Conservation (phyloP, 345 rosid genomes). For the Gossypium mustelinum region DNA sequence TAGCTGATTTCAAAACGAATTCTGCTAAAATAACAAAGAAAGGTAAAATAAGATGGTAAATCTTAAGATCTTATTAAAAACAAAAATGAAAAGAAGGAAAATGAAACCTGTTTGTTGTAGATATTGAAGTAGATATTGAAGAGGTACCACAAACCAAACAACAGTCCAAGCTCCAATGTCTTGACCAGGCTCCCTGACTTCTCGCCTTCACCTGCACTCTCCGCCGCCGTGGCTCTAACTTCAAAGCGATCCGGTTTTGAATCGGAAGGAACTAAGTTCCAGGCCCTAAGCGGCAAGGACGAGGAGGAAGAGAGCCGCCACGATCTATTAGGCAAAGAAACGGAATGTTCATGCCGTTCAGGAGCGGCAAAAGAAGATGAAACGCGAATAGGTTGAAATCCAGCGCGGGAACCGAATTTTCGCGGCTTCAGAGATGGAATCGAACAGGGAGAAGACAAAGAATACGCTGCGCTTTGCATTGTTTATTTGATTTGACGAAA, state of each 20-base stretch:
- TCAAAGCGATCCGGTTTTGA: slow-evolving; percentile 33
- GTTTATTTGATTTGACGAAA: neutral
- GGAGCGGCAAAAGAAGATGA: slow-evolving; percentile 31
- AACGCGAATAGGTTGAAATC: slow-evolving; percentile 35
- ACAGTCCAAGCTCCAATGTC: slow-evolving; percentile 62
- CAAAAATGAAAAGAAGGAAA: neutral
- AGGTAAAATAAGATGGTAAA: neutral
- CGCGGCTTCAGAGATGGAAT: slow-evolving; percentile 35
- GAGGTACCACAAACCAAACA: slow-evolving; percentile 84
- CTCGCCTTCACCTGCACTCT: slow-evolving; percentile 50
- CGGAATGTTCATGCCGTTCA: slow-evolving; percentile 27
- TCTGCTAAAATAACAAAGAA: neutral
- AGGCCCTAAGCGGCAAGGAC: slow-evolving; percentile 43
- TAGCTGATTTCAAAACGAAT: neutral
- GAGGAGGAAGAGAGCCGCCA: slow-evolving; percentile 44
- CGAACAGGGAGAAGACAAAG: slow-evolving; percentile 31
- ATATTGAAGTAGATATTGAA: slow-evolving; percentile 99
- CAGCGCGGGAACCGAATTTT: slow-evolving; percentile 7
- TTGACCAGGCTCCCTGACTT: slow-evolving; percentile 32
- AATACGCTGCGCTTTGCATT: slow-evolving; percentile 73
- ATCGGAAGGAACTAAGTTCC: slow-evolving; percentile 51
- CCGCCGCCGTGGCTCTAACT: slow-evolving; percentile 57
- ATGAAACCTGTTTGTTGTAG: slow-evolving; percentile 88
- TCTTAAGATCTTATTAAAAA: neutral
- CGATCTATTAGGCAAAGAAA: slow-evolving; percentile 52